Conservation (phyloP, 257 asterid genomes). For the Gentiana straminea region DNA sequence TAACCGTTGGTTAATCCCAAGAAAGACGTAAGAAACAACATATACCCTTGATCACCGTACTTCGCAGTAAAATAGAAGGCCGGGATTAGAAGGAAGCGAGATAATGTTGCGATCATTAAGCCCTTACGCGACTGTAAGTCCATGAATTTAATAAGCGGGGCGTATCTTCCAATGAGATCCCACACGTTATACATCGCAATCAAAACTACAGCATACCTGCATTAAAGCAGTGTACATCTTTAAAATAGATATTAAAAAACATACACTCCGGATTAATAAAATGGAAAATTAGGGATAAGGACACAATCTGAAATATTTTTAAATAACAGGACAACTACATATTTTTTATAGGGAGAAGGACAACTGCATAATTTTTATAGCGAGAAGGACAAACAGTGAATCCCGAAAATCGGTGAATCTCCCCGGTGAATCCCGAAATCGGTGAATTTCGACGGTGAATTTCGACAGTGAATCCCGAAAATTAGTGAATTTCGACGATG, state of each 20-base stretch:
- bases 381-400: background rate
- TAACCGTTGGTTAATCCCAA: slow-evolving; percentile 36
- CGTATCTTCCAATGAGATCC: slow-evolving; percentile 30
- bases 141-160: slow-evolving; percentile 19
- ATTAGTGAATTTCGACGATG: too few relatives aligned
- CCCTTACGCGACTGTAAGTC: slow-evolving; percentile 24
- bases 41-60: slow-evolving; percentile 43
- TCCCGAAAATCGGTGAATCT: too few relatives aligned
- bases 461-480: too few relatives aligned
- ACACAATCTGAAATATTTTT: too few relatives aligned
- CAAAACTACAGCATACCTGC: slow-evolving; percentile 31
- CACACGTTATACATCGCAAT: slow-evolving; percentile 26
- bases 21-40: slow-evolving; percentile 33
- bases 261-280: too few relatives aligned
- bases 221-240: background rate
- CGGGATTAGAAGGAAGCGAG: slow-evolving; percentile 33
- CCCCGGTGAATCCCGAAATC: too few relatives aligned
- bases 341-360: too few relatives aligned
- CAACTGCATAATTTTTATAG: too few relatives aligned
- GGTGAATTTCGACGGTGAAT: too few relatives aligned
- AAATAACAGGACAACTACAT: too few relatives aligned
- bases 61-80: slow-evolving; percentile 37
- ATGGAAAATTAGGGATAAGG: too few relatives aligned
- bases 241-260: too few relatives aligned
- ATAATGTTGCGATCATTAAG: slow-evolving; percentile 18